phyloP scores from a whole-genome alignment of 371 early-diverging fungal species.

The Mortierella sp. region DNA sequence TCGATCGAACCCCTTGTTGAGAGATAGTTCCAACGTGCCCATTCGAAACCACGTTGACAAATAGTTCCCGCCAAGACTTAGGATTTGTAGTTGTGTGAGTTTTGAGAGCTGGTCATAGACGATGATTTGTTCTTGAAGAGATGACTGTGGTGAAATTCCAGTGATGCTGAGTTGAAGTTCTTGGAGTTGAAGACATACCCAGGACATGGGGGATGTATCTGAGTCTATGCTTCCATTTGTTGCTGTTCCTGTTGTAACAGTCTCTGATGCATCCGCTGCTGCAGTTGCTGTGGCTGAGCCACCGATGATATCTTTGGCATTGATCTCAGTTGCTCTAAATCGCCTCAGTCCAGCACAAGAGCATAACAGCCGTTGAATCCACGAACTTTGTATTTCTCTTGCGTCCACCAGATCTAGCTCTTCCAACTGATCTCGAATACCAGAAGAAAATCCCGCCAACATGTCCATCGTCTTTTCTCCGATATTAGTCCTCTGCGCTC shows the following conservation, averaged over 20 bases:
- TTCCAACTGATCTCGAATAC: slow-evolving; percentile 2
- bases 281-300: neutral
- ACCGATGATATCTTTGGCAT: neutral
- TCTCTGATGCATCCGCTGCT: neutral
- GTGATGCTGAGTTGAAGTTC: slow-evolving; percentile 27
- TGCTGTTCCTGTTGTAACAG: neutral
- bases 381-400: neutral
- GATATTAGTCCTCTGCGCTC: slow-evolving; percentile 12
- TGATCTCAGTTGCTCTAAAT: slow-evolving; percentile 20
- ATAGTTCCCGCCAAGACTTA: slow-evolving; percentile 22
- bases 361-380: slow-evolving; percentile 18
- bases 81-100: slow-evolving; percentile 12
- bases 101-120: slow-evolving; percentile 22
- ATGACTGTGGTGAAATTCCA: neutral
- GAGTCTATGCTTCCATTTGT: neutral
- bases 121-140: slow-evolving; percentile 6
- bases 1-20: slow-evolving; percentile 14
- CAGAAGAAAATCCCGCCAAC: slow-evolving; percentile 1
- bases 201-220: neutral
- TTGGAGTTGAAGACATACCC: slow-evolving; percentile 16
- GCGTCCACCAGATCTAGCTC: slow-evolving; percentile 22
- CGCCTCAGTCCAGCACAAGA: slow-evolving; percentile 18
- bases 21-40: slow-evolving; percentile 15
- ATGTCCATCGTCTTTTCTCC: neutral
- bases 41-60: slow-evolving; percentile 27